A percentile compares a stretch with the other conserved stretches of the same genome.
These are phyloP conservation scores for Pleurostoma richardsiae DNA, from an alignment of 2,329 filamentous ascomycete genomes.

Conservation along the genomic window DNA sequence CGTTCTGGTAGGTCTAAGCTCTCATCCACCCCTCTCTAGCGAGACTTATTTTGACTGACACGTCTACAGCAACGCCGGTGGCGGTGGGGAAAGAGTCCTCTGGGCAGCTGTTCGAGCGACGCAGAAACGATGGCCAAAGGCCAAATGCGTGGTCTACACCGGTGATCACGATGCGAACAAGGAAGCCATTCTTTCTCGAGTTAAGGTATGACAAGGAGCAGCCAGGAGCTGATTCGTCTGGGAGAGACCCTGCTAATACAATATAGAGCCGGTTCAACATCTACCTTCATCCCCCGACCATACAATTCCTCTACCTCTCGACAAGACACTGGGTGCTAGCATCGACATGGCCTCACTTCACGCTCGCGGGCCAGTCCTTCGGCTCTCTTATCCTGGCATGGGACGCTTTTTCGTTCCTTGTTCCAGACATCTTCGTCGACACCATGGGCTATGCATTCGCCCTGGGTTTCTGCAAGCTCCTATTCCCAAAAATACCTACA, in stretches of 20 bases:
- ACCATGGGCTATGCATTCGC: constrained; percentile 98
- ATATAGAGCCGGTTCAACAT: constrained; percentile 84
- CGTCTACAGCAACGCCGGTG: constrained; percentile 75
- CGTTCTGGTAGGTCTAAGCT: constrained; percentile 70
- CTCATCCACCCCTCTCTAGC: neutral
- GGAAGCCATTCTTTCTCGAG: constrained; percentile 68
- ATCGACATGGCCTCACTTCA: constrained; percentile 86
- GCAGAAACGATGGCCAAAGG: constrained; percentile 81
- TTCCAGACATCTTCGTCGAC: constrained; percentile 91
- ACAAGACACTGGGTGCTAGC: constrained; percentile 82
- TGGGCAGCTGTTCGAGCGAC: constrained; percentile 94
- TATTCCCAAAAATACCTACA: constrained; percentile 78
- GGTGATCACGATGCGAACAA: constrained; percentile 89
- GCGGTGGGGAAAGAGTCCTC: constrained; percentile 89
- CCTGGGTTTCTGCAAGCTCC: constrained; percentile 72
- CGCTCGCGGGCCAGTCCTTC: constrained; percentile 86
- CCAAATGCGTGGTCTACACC: constrained; percentile 89
- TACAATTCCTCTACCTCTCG: constrained; percentile 86
- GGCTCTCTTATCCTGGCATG: constrained; percentile 84
- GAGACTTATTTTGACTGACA: constrained; percentile 5
- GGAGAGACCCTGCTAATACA: constrained; percentile 3
- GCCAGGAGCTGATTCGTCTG: neutral
- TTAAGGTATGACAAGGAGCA: constrained; percentile 51
- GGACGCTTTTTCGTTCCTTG: constrained; percentile 87
- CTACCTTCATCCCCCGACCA: constrained; percentile 71